Conservation (phyloP, 192 early-diverging fungal species). For the Backusella mclennaniae region DNA sequence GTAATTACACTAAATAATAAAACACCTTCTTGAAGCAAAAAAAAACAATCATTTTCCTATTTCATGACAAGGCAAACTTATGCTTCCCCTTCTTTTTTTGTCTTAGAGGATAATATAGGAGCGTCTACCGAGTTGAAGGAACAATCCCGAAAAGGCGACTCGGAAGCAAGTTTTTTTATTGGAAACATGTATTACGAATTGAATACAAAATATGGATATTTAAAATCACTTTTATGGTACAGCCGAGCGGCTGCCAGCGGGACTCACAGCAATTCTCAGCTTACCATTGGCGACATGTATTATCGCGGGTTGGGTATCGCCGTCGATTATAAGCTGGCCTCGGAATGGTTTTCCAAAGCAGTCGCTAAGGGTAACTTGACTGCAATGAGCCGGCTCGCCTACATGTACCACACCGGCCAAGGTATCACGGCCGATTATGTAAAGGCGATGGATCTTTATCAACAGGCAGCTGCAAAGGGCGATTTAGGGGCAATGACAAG, state of each 20-base stretch:
- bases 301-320: not conserved
- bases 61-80: too few species aligned
- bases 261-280: not conserved
- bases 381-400: not conserved
- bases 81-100: not conserved
- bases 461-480: not conserved
- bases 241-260: not conserved
- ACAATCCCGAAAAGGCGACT: not conserved
- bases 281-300: not conserved
- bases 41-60: not conserved
- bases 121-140: not conserved
- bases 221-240: not conserved
- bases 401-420: not conserved
- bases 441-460: not conserved
- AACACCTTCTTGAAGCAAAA: not conserved
- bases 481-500: not conserved
- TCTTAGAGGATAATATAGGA: not conserved
- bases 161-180: not conserved
- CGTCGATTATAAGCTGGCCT: not conserved
- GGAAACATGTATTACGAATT: not conserved
- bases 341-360: not conserved
- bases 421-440: not conserved
- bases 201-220: not conserved
- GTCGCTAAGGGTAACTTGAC: not conserved
- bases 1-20: not conserved